Evolutionary conservation across 1,139 yeast genomes (phyloP).

Genomic region (Geotrichum histeridarum): DNA sequence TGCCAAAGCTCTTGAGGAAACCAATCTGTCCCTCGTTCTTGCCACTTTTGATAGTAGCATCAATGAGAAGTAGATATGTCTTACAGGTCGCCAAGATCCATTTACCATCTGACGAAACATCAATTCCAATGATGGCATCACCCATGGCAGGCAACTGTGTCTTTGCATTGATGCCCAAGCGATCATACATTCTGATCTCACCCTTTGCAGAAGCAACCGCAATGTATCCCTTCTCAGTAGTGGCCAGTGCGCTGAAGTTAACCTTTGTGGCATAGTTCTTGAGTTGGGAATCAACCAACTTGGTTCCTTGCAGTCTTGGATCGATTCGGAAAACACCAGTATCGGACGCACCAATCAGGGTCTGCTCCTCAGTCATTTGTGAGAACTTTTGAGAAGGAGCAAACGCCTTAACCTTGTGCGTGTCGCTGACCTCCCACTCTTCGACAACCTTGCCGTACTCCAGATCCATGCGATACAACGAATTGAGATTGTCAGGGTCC

Average conservation of each 20-base stretch:
- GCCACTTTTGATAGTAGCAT: constrained; percentile 58
- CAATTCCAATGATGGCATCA: constrained; percentile 61
- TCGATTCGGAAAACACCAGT: constrained; percentile 69
- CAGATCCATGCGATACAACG: constrained; percentile 68
- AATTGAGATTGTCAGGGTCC: constrained; percentile 43
- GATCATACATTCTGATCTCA: constrained; percentile 66
- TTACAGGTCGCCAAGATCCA: constrained; percentile 79
- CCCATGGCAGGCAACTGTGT: constrained; percentile 78
- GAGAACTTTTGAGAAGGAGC: constrained; percentile 69
- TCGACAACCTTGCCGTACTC: constrained; percentile 76
- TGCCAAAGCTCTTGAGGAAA: constrained; percentile 59
- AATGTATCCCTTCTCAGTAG: constrained; percentile 67
- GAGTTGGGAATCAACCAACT: constrained; percentile 52
- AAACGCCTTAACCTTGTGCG: constrained; percentile 48
- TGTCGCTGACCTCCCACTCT: constrained; percentile 58
- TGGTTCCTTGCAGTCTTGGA: constrained; percentile 62
- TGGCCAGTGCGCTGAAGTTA: constrained; percentile 57
- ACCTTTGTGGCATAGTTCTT: constrained; percentile 52
- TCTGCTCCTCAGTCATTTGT: constrained; percentile 67
- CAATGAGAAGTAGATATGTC: constrained; percentile 63
- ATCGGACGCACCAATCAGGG: constrained; percentile 63
- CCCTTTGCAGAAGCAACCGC: constrained; percentile 77
- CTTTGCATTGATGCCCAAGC: constrained; percentile 68
- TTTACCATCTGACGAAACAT: constrained; percentile 72
- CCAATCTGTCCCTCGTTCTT: constrained; percentile 59